Evolutionary conservation across 1,284 basidiomycete genomes (phyloP).

Genomic region (Rhizoctonia solani): DNA sequence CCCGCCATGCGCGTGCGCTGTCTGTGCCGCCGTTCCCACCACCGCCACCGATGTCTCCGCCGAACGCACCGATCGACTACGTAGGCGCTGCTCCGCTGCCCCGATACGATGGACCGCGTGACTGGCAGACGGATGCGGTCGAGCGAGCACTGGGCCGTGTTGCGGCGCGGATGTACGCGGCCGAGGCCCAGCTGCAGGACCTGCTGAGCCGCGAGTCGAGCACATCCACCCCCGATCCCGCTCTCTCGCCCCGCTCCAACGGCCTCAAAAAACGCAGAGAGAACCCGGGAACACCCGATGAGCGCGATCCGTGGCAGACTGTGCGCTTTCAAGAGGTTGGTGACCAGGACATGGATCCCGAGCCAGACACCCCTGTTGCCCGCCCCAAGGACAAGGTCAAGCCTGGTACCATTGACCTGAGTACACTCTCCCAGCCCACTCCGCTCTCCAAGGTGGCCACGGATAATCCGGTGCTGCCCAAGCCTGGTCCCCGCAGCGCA

Average conservation of each 20-base stretch:
- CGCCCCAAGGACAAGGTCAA: not conserved
- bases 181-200: conserved; percentile 52
- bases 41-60: conserved; percentile 46
- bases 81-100: conserved; percentile 56
- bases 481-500: conserved; percentile 13
- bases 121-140: conserved; percentile 68
- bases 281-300: no score
- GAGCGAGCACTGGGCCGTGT: conserved; percentile 59
- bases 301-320: no score
- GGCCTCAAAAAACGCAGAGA: conserved; percentile 32
- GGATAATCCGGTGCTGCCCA: not conserved
- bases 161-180: conserved; percentile 62
- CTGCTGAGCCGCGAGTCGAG: conserved; percentile 54
- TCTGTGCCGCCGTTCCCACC: conserved; percentile 46
- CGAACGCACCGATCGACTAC: conserved; percentile 45
- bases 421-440: not conserved
- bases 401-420: conserved; percentile 27
- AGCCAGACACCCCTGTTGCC: conserved; percentile 10
- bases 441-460: not conserved
- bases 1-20: conserved; percentile 42
- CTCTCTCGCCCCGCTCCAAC: not conserved
- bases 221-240: conserved; percentile 18
- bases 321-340: no score
- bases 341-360: not conserved
- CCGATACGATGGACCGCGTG: conserved; percentile 62